Evolutionary conservation across 2,329 filamentous ascomycete species (phyloP), one percentile per base, ranked within the genome.

Genomic region (Cercospora sojina): DNA sequence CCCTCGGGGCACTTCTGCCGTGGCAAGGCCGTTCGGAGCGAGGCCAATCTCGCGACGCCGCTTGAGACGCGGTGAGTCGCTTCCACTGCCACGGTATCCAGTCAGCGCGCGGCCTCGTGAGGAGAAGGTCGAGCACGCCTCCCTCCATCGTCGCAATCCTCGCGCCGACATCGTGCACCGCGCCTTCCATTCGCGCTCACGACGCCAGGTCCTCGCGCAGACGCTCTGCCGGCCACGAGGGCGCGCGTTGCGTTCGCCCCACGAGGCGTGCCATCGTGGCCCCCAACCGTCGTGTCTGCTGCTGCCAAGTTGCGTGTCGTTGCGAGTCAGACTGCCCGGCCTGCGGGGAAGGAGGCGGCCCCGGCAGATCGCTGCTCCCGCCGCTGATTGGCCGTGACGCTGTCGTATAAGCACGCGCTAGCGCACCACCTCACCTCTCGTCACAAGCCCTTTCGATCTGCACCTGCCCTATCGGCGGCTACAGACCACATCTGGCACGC

Each of bases 81-180:
- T 64, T 66, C 70, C 68, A 60, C 49, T 32, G 13, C 20, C 25
- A 53, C 61, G 70, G 70, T 71, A 71, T 68, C 70, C 70, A 70
- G 68, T 71, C 57, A 31, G 61, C 47, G 16, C 9, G 27, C 59
- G 16, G 23, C 59, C 20, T 31, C 16, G 65, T 25, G 32, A 38
- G 57, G 38, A 53, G 18, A 31, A 35, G 27, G 32, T 16, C 29
- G 25, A 62, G n/a, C 27, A 32, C 59, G 59, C 43, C 57, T 59
- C 57, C 43, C 57, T 59, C 57, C 38, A 32, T 27, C 31, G 12
- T 20, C 23, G 49, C 23, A 25, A 16, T 12, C 20, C 41, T 47
- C 41, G 38, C 7, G 31, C 31, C 10, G 31, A 13, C 41, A 47
- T 47, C 41, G 18, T 47, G 41, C 41, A 20, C n/a, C 16, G 41